These are phyloP conservation scores for Lodderomyces beijingensis DNA, from an alignment of 1,139 yeast genomes.

Conservation along the genomic window DNA sequence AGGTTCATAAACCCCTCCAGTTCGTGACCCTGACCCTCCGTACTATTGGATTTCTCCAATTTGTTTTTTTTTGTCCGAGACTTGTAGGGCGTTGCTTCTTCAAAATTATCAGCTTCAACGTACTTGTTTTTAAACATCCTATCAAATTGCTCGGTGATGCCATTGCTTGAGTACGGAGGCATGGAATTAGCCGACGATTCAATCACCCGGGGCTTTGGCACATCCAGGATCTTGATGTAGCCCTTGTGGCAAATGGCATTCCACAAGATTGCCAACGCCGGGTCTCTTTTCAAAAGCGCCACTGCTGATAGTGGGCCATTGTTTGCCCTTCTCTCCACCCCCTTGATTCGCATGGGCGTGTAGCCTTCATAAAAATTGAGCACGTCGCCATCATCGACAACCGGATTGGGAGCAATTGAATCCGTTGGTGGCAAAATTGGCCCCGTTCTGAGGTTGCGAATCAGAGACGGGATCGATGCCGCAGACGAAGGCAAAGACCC, in stretches of 20 bases:
- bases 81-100: slow-evolving; percentile 30
- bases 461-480: neutral
- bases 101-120: slow-evolving; percentile 31
- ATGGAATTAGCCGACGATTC: neutral
- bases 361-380: slow-evolving; percentile 31
- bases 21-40: neutral
- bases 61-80: slow-evolving; percentile 5
- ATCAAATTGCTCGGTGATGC: slow-evolving; percentile 15
- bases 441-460: neutral
- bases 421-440: slow-evolving; percentile 5
- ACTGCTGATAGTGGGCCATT: slow-evolving; percentile 40
- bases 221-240: slow-evolving; percentile 3
- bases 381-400: slow-evolving; percentile 17
- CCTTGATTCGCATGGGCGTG: slow-evolving; percentile 22
- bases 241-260: slow-evolving; percentile 7
- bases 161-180: too few relatives aligned
- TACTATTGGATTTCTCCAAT: neutral
- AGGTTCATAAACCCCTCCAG: slow-evolving; percentile 1
- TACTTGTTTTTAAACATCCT: slow-evolving; percentile 26
- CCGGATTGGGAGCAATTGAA: slow-evolving; percentile 23
- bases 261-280: slow-evolving; percentile 22
- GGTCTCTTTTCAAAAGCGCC: slow-evolving; percentile 31
- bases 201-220: neutral
- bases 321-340: slow-evolving; percentile 23
- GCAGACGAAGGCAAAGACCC: neutral